Percentiles rank a stretch among this genome's conserved stretches.
Evolutionary conservation across 2,329 filamentous ascomycete species (phyloP).

Genomic region (Aspergillus alliaceus): DNA sequence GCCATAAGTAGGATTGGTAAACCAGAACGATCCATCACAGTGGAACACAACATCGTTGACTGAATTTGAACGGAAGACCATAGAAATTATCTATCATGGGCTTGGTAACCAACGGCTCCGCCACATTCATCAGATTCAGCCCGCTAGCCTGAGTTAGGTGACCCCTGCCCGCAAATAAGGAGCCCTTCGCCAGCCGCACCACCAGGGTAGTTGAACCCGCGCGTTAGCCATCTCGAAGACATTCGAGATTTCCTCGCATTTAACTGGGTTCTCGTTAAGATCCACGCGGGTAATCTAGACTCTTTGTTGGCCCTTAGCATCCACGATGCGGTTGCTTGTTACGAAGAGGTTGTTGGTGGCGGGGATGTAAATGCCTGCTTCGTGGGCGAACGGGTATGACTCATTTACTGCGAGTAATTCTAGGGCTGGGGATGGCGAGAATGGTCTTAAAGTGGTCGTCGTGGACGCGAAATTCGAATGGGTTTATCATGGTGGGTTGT

Average conservation of each 20-base stretch:
- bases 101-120: conserved; percentile 21
- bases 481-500: neutral
- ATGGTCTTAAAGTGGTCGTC: conserved; percentile 28
- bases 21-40: conserved; percentile 37
- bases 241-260: conserved; percentile 25
- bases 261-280: neutral
- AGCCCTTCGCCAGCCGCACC: conserved; percentile 33
- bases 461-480: conserved; percentile 15
- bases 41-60: conserved; percentile 42
- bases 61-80: conserved; percentile 38
- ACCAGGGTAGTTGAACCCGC: conserved; percentile 53
- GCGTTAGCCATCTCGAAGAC: conserved; percentile 50
- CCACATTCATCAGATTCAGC: conserved; percentile 16
- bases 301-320: conserved; percentile 6
- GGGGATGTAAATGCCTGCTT: conserved; percentile 44
- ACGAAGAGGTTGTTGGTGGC: conserved; percentile 35
- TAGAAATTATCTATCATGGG: conserved; percentile 33
- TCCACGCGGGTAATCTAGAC: conserved; percentile 25
- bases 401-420: conserved; percentile 39
- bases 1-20: conserved; percentile 41
- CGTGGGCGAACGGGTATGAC: conserved; percentile 51
- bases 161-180: conserved; percentile 46
- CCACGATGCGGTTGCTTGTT: conserved; percentile 33
- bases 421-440: conserved; percentile 35
- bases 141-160: conserved; percentile 10